Evolutionary conservation across 1,284 basidiomycete genomes (phyloP), one percentile per base, ranked within the genome.

Genomic region (Cerioporus squamosus): DNA sequence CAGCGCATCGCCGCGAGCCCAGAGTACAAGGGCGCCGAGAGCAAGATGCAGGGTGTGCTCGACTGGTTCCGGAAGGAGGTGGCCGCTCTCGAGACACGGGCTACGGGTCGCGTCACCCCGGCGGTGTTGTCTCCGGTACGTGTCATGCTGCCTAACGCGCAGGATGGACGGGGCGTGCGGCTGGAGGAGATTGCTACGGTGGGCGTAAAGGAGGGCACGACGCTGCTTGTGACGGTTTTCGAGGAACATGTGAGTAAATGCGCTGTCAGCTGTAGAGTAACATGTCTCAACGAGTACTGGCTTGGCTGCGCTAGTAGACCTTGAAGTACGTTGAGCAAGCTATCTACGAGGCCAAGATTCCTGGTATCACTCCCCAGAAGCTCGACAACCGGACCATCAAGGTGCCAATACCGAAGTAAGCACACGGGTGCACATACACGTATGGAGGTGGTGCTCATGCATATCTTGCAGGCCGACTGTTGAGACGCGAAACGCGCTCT

Each of bases 331-430:
- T 92, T 44, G 90, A 93, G 69, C 79, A 82, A 63, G 88, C 82
- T 0, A 76, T 93, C 9, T 90, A 91, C 65, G 80, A 83, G 18
- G 86, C 88, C 8, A 87, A 89, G 62, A 74, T 93, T 45, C 85
- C 89, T 2, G 81, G 84, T 44, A 79, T 91, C 12, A 80, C 86
- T 0, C 91, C 91, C 5, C 91, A 93, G 66, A 79, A 79, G 56
- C 73, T 82, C 42, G 91, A 93, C 66, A 75, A 69, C 36, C 80
- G 86, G 39, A 93, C 91, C 2, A 80, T 93, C 64, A 88, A 82
- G 63, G 83, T 93, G 62, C 87, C 90, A 0, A 85, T 93, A 69
- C 88, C 91, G 38, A 91, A 87, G 91, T 91, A 62, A 22, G 81
- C 70, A 22, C 15, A 42, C 23, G 26, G n/a, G 39, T 44, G 26